These are phyloP conservation scores for Neoboletus subvelutipes DNA, from an alignment of 768 basidiomycete species.

Conservation along the genomic window DNA sequence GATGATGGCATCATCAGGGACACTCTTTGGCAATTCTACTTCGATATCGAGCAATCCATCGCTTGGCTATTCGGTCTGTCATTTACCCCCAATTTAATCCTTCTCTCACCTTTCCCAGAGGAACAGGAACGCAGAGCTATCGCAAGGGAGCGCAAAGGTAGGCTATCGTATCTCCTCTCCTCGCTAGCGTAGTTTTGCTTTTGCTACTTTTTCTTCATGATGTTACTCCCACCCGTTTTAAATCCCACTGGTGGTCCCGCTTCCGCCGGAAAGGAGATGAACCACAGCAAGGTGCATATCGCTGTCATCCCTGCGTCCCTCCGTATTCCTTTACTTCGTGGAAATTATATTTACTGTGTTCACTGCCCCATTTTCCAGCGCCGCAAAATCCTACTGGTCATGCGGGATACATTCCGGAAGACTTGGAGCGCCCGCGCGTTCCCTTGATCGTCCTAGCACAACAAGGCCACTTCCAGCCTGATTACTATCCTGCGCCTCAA, in stretches of 20 bases:
- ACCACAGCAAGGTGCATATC: slow-evolving; percentile 61
- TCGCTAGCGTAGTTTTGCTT: slow-evolving; percentile 37
- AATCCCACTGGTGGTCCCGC: slow-evolving; percentile 35
- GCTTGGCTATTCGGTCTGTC: slow-evolving; percentile 71
- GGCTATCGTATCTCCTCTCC: slow-evolving; percentile 40
- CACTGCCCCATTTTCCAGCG: slow-evolving; percentile 19
- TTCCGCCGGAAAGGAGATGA: slow-evolving; percentile 37
- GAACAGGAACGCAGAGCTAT: slow-evolving; percentile 62
- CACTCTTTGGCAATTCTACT: slow-evolving; percentile 84
- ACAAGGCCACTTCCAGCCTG: slow-evolving; percentile 42
- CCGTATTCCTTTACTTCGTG: slow-evolving; percentile 13
- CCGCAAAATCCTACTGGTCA: slow-evolving; percentile 18
- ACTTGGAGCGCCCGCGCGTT: slow-evolving; percentile 44
- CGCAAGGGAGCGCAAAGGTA: slow-evolving; percentile 82
- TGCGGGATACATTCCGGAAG: slow-evolving; percentile 26
- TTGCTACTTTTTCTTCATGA: slow-evolving; percentile 33
- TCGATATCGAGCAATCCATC: slow-evolving; percentile 76
- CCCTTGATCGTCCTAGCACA: slow-evolving; percentile 64
- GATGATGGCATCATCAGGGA: slow-evolving; percentile 76
- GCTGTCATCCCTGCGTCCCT: slow-evolving; percentile 29
- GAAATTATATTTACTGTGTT: slow-evolving; percentile 23
- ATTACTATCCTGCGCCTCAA: slow-evolving; percentile 27
- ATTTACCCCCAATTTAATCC: not conserved
- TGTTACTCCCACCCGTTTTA: slow-evolving; percentile 28
- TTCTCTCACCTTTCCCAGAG: slow-evolving; percentile 41